These are phyloP conservation scores for Eucalyptus urophylla DNA, from an alignment of 345 rosid species.

Conservation along the genomic window DNA sequence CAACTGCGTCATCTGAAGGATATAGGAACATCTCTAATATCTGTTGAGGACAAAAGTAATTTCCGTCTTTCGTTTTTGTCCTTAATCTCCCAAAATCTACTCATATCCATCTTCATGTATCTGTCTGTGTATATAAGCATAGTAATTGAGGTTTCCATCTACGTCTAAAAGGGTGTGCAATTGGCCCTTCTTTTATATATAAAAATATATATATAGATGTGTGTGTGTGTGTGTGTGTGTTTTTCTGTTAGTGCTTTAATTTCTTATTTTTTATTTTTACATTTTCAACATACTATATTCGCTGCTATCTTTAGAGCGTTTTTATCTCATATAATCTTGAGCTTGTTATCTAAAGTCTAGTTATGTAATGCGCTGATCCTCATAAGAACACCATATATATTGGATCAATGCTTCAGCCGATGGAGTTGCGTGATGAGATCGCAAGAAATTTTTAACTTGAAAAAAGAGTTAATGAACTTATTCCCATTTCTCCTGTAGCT, in stretches of 20 bases:
- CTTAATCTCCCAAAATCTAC: neutral
- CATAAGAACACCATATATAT: neutral
- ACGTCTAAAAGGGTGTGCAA: neutral
- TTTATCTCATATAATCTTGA: too few species aligned
- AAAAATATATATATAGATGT: too few species aligned
- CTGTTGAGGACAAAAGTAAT: neutral
- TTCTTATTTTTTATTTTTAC: too few species aligned
- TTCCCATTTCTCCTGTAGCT: neutral
- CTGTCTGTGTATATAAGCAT: neutral
- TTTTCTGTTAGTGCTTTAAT: neutral
- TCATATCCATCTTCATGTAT: neutral
- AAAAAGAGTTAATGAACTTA: neutral
- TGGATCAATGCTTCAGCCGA: neutral
- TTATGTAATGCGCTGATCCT: neutral
- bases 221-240: too few species aligned
- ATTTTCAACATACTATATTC: neutral
- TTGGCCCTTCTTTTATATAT: neutral
- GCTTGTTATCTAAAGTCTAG: neutral
- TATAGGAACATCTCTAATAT: neutral
- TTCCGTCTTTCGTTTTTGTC: neutral
- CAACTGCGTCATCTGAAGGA: neutral
- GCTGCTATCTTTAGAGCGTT: neutral
- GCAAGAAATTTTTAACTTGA: neutral
- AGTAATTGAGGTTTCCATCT: neutral
- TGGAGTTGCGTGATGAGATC: neutral